These are phyloP conservation scores for Microcos paniculata DNA, from an alignment of 345 rosid genomes.

Conservation along the genomic window DNA sequence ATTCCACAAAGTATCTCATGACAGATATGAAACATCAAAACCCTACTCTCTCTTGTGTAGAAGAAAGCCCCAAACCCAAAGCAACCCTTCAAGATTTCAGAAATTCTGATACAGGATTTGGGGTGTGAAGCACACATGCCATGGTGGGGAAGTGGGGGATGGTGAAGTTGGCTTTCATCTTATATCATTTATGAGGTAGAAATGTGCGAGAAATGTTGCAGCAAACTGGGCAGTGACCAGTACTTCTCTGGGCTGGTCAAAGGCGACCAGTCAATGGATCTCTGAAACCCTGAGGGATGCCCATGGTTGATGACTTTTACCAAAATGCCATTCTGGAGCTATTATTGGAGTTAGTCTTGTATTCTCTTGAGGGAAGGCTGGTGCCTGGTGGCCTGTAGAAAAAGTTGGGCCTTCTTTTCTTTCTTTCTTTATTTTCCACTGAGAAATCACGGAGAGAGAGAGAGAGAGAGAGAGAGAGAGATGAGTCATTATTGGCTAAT, in stretches of 20 bases:
- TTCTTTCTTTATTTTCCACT: conserved; percentile 16
- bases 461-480: conserved; percentile 1
- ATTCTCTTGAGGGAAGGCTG: not conserved
- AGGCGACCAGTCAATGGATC: conserved; percentile 54
- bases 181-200: conserved; percentile 34
- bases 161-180: not conserved
- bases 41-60: not conserved
- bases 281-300: conserved; percentile 24
- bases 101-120: not conserved
- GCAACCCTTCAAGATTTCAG: not conserved
- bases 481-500: conserved; percentile 36
- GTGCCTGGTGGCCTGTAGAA: conserved; percentile 14
- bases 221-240: conserved; percentile 16
- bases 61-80: not conserved
- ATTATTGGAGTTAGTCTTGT: conserved; percentile 25
- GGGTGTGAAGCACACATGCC: conserved; percentile 7
- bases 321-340: conserved; percentile 28
- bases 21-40: not conserved
- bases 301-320: conserved; percentile 14
- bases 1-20: not conserved
- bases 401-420: conserved; percentile 22
- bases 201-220: conserved; percentile 20
- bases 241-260: conserved; percentile 42
- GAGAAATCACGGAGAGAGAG: conserved; percentile 1
- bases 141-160: not conserved